A percentile compares a stretch with the other conserved stretches of the same genome.
Evolutionary conservation across 139 green algal genomes (phyloP).

Genomic region (Deuterostichococcus epilithicus): DNA sequence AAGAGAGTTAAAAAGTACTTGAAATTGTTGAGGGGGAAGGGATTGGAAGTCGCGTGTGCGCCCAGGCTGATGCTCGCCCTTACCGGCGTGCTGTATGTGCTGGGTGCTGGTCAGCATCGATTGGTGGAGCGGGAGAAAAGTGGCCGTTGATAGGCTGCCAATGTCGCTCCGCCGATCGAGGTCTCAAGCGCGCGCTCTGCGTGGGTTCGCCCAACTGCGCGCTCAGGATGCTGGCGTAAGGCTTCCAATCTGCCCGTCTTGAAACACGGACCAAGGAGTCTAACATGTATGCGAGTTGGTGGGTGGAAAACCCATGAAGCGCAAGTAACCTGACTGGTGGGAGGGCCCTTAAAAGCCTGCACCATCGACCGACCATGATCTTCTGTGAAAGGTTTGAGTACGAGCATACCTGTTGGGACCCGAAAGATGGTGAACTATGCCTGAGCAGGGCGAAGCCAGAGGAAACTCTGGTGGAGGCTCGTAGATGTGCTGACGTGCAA

Average conservation of each 20-base stretch:
- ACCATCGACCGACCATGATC: conserved; percentile 85
- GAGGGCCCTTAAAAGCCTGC: conserved; percentile 59
- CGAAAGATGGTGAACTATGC: conserved; percentile 97
- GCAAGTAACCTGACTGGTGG: conserved; percentile 85
- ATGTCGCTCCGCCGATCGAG: conserved; percentile 65
- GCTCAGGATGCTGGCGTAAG: conserved; percentile 80
- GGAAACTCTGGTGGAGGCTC: conserved; percentile 93
- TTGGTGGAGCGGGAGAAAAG: conserved; percentile 65
- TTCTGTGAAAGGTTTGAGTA: conserved; percentile 88
- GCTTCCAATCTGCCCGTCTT: conserved; percentile 81
- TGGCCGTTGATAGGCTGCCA: conserved; percentile 45
- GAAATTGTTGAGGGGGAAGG: conserved; percentile 93
- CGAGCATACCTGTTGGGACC: conserved; percentile 84
- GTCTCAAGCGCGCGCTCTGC: conserved; percentile 54
- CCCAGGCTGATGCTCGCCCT: conserved; percentile 65
- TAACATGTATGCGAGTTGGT: conserved; percentile 90
- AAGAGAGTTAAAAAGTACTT: conserved; percentile 95
- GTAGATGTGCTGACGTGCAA: conserved; percentile 95
- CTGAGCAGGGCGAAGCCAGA: conserved; percentile 90
- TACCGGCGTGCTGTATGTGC: conserved; percentile 56
- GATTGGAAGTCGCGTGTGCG: conserved; percentile 67
- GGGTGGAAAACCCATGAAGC: conserved; percentile 86
- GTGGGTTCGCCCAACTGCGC: conserved; percentile 61
- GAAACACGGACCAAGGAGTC: conserved; percentile 97
- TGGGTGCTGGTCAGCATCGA: conserved; percentile 79